Base-by-base conservation (phyloP, 768 basidiomycete genomes). In the Punctularia strigosozonata region DNA sequence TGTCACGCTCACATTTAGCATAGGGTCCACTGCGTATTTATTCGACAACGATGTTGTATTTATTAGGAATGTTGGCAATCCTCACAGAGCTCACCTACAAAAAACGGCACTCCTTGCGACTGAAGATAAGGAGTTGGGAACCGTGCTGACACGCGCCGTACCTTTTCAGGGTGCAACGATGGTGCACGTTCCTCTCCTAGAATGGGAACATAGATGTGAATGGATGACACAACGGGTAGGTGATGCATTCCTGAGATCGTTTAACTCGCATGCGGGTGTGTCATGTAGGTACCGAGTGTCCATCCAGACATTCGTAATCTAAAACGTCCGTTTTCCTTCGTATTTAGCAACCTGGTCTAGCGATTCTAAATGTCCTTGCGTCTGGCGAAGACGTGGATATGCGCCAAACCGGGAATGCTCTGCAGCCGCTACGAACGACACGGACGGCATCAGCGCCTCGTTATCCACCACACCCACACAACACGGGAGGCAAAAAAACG, bases 301-400 rank as follows among this genome's bases (percentile, higher is more conserved):
- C n/a, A n/a, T n/a, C n/a, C n/a, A n/a, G n/a, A n/a, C n/a, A n/a
- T n/a, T n/a, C n/a, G n/a, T n/a, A n/a, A n/a, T n/a, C n/a, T n/a
- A n/a, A 28, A 28, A 28, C 26, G 26, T 15, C 10, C 15, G 10
- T 15, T 8, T 28, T 34, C 33, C 10, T 20, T 34, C 33, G 10
- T 19, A 10, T 34, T 19, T 12, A 19, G 33, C 33, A 34, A 34
- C 20, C 33, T 56, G 42, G 34, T 56, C 57, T 1, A 43, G 38
- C 1, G 44, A 40, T 44, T n/a, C n/a, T n/a, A n/a, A n/a, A n/a
- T n/a, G n/a, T n/a, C n/a, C n/a, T 78, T 80, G 50, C 57, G 68
- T 36, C 71, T 66, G 5, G 83, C 86, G 55, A 91, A 90, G 22
- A 90, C 84, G 46, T 91, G 88, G n/a, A 83, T 71, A 54, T 91